Base-by-base conservation (phyloP, 768 basidiomycete species). In the Hemileccinum rubropunctum region DNA sequence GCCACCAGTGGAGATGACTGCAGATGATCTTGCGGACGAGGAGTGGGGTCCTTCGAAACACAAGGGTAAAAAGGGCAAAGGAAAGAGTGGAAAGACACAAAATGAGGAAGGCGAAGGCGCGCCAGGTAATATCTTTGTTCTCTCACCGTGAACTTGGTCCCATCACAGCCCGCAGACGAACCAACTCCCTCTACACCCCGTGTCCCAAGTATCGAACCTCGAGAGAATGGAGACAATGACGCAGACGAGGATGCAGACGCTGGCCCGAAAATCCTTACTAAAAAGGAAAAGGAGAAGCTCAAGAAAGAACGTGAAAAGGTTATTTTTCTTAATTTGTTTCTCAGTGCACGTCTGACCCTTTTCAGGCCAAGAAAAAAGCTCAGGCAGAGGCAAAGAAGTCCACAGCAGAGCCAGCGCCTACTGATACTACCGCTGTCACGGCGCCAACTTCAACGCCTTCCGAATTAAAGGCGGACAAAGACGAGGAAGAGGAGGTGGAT, bases 241-340 rank as follows among this genome's bases (percentile, higher is more conserved):
- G 79, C 72, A 20, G 81, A 76, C 7, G 83, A 64, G 1, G 77
- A 56, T 5, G 75, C 78, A 27, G 83, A 77, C 44, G 70, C 69
- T 42, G 89, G 81, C 13, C 73, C 74, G 4, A 84, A 86, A 69
- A 65, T 95, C 28, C 70, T 97, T 32, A 85, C 87, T 15, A 98
- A 98, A 74, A 97, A 95, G 67, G 91, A 98, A 76, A 98, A 98
- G 73, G 95, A 98, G 67, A 86, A 86, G 66, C 74, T 95, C 53
- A 98, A 98, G 81, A 98, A 98, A 73, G 95, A 98, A 71, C 82
- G 84, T 45, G 94, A 97, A 74, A 97, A 97, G 86, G 93, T 86
- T 32, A 42, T 61, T 35, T 50, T 18, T 35, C 35, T 36, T 34
- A n/a, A 47, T 10, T 6, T 36, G 46, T n/a, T n/a, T 52, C 44